Evolutionary conservation across 352 stramenopile genomes (phyloP), one percentile per base, ranked within the genome.

Genomic region (Globisporangium middletonii): DNA sequence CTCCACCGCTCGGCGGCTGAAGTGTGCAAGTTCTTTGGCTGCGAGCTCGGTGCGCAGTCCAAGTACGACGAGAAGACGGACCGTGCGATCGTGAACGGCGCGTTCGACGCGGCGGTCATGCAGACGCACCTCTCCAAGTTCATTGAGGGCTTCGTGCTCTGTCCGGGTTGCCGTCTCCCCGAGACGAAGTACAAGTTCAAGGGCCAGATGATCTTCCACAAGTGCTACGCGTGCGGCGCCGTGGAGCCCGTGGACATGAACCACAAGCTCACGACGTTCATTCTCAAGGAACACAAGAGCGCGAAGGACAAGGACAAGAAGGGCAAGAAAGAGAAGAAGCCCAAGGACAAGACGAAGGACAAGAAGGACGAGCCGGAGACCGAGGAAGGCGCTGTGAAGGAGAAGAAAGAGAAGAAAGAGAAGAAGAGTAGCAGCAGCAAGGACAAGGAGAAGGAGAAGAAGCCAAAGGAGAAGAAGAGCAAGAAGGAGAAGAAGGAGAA

Each of bases 171-270:
- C 79, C 75, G 89, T 55, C 80, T 99, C 19, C 97, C 97, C 0
- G 97, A 99, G 79, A 99, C 97, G 12, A 95, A 98, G 60, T 99
- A 99, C 84, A 98, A 98, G 73, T 98, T 99, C 69, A 99, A 99
- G 83, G 88, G 87, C 46, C 79, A 92, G 68, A 76, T 91, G 44
- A 98, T 99, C 68, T 98, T 84, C 68, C 97, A 99, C 81, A 98
- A 98, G 68, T 99, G 97, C 75, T 91, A 96, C 60, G 97, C 97
- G 12, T 99, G 97, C 80, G 97, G 97, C 46, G 89, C 87, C 8
- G 97, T 98, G 27, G 93, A 98, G 61, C 89, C 94, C 44, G 92
- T 98, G 27, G 96, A 99, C 78, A 98, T 99, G 95, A 97, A 87
- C 63, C 96, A 99, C 79, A 99, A 99, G 78, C 83, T 99, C 63